Evolutionary conservation across 495 filamentous ascomycete genomes (phyloP).

Genomic region (Annulohypoxylon nitens): DNA sequence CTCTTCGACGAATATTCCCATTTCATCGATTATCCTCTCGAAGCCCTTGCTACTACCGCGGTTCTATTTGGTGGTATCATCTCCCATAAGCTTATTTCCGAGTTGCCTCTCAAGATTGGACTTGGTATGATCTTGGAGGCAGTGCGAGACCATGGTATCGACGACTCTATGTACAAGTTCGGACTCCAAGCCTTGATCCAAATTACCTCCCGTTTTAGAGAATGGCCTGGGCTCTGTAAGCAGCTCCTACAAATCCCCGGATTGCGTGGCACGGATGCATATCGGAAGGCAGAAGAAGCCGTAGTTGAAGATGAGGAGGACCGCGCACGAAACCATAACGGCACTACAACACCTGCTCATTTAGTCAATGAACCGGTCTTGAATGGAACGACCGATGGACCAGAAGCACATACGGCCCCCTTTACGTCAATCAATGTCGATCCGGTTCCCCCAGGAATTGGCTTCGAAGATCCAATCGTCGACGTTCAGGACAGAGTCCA

Average conservation of each 20-base stretch:
- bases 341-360: slow-evolving; percentile 46
- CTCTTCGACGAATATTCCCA: slow-evolving; percentile 97
- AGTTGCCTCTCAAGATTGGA: slow-evolving; percentile 90
- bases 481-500: slow-evolving; percentile 92
- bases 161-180: slow-evolving; percentile 96
- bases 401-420: slow-evolving; percentile 67
- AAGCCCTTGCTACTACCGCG: slow-evolving; percentile 92
- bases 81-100: slow-evolving; percentile 87
- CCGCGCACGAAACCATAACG: slow-evolving; percentile 60
- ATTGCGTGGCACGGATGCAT: slow-evolving; percentile 86
- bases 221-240: slow-evolving; percentile 92
- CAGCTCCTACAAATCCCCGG: slow-evolving; percentile 82
- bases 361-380: slow-evolving; percentile 54
- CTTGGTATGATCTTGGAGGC: slow-evolving; percentile 97
- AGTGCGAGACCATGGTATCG: slow-evolving; percentile 81
- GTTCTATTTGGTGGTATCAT: slow-evolving; percentile 98
- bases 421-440: slow-evolving; percentile 85
- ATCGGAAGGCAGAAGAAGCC: slow-evolving; percentile 83
- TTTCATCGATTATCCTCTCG: slow-evolving; percentile 92
- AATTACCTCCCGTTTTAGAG: slow-evolving; percentile 80
- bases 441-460: slow-evolving; percentile 67
- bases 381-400: slow-evolving; percentile 73
- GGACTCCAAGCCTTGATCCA: slow-evolving; percentile 96
- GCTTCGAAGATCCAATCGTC: slow-evolving; percentile 83
- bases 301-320: slow-evolving; percentile 73